Conservation (phyloP, 176 grass and related monocot species). For the Phyllostachys edulis region DNA sequence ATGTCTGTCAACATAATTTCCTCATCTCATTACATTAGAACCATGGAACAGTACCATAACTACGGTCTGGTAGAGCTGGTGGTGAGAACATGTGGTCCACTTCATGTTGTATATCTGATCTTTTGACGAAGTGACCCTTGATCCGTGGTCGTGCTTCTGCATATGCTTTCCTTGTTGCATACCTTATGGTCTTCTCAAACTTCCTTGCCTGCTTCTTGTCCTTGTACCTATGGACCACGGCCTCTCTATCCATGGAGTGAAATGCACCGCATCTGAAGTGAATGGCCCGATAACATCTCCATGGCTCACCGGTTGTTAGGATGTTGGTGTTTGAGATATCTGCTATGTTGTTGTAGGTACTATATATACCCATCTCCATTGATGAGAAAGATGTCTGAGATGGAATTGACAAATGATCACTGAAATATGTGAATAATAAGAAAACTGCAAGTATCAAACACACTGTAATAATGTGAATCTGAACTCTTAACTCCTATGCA, state of each 20-base stretch:
- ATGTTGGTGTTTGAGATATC: too few relatives aligned
- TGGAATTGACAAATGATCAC: too few relatives aligned
- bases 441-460: too few relatives aligned
- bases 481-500: too few relatives aligned
- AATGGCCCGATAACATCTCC: neutral
- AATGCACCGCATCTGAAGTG: conserved; percentile 38
- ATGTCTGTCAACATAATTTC: conserved; percentile 17
- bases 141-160: conserved; percentile 53
- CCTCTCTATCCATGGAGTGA: conserved; percentile 52
- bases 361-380: too few relatives aligned
- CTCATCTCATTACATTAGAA: conserved; percentile 35
- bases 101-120: conserved; percentile 43
- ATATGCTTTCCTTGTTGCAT: conserved; percentile 61
- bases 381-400: too few relatives aligned
- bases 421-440: too few relatives aligned
- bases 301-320: too few relatives aligned
- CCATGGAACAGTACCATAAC: conserved; percentile 30
- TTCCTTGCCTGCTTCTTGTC: conserved; percentile 54
- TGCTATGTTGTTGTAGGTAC: too few relatives aligned
- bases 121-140: conserved; percentile 70
- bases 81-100: conserved; percentile 44
- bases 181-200: conserved; percentile 56
- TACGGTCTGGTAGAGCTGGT: conserved; percentile 17
- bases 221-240: conserved; percentile 53
- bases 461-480: too few relatives aligned